These are phyloP conservation scores for Bimuria novae-zelandiae DNA, from an alignment of 2,329 filamentous ascomycete genomes.

Conservation along the genomic window DNA sequence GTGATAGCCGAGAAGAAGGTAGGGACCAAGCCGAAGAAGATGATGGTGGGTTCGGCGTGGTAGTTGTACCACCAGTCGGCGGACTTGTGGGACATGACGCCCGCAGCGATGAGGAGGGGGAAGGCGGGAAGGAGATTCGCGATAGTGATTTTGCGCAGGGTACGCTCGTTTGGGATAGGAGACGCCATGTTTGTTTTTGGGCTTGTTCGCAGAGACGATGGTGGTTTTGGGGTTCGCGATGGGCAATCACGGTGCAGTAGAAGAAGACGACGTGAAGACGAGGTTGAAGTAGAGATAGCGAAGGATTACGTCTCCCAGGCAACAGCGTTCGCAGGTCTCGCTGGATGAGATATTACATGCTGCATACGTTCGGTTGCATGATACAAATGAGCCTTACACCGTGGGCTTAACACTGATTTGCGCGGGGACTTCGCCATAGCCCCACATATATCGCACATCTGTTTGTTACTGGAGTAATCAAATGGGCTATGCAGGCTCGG, in stretches of 20 bases:
- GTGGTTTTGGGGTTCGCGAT: neutral
- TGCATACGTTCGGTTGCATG: neutral
- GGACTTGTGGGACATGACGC: neutral
- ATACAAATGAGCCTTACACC: neutral
- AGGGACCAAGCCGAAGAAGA: constrained; percentile 3
- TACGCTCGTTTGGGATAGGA: neutral
- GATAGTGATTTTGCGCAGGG: constrained; percentile 1
- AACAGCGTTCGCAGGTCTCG: neutral
- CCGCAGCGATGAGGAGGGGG: constrained; percentile 1
- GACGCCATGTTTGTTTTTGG: neutral
- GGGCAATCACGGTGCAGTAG: too few relatives aligned
- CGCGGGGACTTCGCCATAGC: neutral
- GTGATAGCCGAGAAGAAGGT: constrained; percentile 1
- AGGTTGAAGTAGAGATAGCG: too few relatives aligned
- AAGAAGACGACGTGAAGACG: too few relatives aligned
- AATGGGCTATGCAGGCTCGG: neutral
- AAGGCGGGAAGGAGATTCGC: neutral
- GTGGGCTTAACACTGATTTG: neutral
- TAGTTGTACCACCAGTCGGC: too few relatives aligned
- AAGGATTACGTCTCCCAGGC: neutral
- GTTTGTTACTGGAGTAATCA: neutral
- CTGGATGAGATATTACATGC: neutral
- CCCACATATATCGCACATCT: neutral
- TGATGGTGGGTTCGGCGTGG: neutral
- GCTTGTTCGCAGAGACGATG: neutral